Percentiles rank a stretch among this genome's conserved stretches.
Evolutionary conservation across 108 stramenopile genomes (phyloP).

Genomic region (Nitzschia sp.): DNA sequence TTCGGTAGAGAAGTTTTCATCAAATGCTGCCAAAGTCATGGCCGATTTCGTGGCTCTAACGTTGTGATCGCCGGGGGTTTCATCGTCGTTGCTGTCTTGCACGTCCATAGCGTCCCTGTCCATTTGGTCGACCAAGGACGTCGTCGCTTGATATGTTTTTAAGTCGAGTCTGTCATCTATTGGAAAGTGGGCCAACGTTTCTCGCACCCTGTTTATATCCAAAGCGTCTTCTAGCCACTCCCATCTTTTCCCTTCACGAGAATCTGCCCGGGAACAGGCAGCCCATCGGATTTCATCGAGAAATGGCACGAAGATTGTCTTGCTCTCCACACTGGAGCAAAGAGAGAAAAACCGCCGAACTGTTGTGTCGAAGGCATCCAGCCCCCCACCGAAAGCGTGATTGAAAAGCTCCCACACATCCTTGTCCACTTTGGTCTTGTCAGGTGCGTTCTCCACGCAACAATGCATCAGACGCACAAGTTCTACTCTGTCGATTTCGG

Average conservation of each 20-base stretch:
- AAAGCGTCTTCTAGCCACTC: slow-evolving; percentile 69
- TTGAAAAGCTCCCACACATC: slow-evolving; percentile 43
- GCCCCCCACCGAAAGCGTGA: slow-evolving; percentile 45
- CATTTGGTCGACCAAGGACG: neutral
- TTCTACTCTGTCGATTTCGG: slow-evolving; percentile 8
- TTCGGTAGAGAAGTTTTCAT: neutral
- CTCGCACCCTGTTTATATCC: slow-evolving; percentile 51
- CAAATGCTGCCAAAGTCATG: neutral
- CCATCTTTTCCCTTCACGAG: slow-evolving; percentile 23
- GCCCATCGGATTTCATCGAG: slow-evolving; percentile 38
- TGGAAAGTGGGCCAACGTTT: slow-evolving; percentile 61
- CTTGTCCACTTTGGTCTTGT: slow-evolving; percentile 29
- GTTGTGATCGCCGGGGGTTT: neutral
- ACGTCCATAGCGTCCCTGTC: neutral
- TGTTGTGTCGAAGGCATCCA: slow-evolving; percentile 14
- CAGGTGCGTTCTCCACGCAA: slow-evolving; percentile 41
- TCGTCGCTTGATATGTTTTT: neutral
- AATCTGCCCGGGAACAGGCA: slow-evolving; percentile 2
- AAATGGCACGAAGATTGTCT: slow-evolving; percentile 6
- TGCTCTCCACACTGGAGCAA: neutral
- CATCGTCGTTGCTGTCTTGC: neutral
- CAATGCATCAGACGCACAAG: slow-evolving; percentile 47
- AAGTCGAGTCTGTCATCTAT: slow-evolving; percentile 34
- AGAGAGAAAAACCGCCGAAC: slow-evolving; percentile 21
- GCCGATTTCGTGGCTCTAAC: too few species aligned